Percentiles rank a stretch among this genome's conserved stretches.
phyloP scores from a whole-genome alignment of 2,329 filamentous ascomycete genomes.

The Exserohilum rostratum region DNA sequence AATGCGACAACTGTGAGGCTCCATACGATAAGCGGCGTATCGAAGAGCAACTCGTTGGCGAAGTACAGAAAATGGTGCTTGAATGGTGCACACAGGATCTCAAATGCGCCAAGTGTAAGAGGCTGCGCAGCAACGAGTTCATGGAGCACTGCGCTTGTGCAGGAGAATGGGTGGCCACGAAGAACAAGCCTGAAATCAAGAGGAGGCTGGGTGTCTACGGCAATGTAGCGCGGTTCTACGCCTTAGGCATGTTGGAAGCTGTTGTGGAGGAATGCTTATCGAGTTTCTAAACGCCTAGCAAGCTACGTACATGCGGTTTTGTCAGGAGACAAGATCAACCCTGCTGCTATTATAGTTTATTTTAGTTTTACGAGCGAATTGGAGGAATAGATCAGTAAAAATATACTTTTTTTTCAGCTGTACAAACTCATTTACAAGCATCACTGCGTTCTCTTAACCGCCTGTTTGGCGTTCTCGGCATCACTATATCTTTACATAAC shows the following conservation, averaged over 20 bases:
- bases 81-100: slow-evolving; percentile 91
- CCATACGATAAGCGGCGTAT: slow-evolving; percentile 79
- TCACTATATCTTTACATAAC: not conserved
- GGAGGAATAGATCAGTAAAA: not conserved
- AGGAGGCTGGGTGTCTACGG: slow-evolving; percentile 71
- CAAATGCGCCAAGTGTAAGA: slow-evolving; percentile 74
- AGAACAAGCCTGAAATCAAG: slow-evolving; percentile 70
- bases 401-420: not conserved
- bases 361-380: not conserved
- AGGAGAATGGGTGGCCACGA: slow-evolving; percentile 78
- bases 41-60: slow-evolving; percentile 80
- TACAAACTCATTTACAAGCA: not conserved
- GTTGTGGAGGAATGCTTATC: slow-evolving; percentile 71
- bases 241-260: slow-evolving; percentile 77
- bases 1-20: slow-evolving; percentile 75
- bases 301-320: not conserved
- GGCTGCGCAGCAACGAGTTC: slow-evolving; percentile 83
- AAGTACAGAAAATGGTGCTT: slow-evolving; percentile 75
- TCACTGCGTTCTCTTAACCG: too few species aligned
- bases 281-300: slow-evolving; percentile 40
- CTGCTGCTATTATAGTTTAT: not conserved
- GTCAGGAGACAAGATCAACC: not conserved
- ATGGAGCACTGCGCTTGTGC: slow-evolving; percentile 96
- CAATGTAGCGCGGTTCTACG: slow-evolving; percentile 79
- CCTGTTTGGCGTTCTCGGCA: not conserved